phyloP scores from a whole-genome alignment of 805 yeast genomes.

The Zygosaccharomyces gambellarensis region DNA sequence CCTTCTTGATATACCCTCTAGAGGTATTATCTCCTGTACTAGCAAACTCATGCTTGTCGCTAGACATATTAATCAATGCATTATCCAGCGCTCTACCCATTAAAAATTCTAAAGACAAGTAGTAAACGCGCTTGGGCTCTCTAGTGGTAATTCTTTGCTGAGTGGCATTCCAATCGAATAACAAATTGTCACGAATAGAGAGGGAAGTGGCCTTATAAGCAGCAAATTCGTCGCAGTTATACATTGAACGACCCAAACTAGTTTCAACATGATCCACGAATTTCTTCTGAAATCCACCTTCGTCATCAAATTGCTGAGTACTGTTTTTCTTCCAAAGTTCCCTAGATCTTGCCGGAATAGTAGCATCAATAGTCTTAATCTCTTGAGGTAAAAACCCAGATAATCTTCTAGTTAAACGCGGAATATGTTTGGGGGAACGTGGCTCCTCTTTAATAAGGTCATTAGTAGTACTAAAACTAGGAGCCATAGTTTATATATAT shows the following conservation, averaged over 20 bases:
- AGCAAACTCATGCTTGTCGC: slow-evolving; percentile 22
- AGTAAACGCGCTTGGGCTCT: slow-evolving; percentile 82
- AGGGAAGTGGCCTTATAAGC: slow-evolving; percentile 87
- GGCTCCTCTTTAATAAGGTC: slow-evolving; percentile 32
- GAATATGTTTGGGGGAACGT: slow-evolving; percentile 34
- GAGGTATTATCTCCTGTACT: slow-evolving; percentile 16
- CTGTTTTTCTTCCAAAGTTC: slow-evolving; percentile 71
- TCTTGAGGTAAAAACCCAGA: slow-evolving; percentile 92
- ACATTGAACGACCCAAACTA: slow-evolving; percentile 82
- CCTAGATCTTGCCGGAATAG: slow-evolving; percentile 74
- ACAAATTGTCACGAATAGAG: slow-evolving; percentile 71
- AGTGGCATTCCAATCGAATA: slow-evolving; percentile 87
- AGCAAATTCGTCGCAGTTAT: slow-evolving; percentile 87
- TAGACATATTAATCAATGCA: slow-evolving; percentile 76
- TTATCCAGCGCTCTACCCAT: slow-evolving; percentile 96
- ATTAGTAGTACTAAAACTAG: slow-evolving; percentile 22
- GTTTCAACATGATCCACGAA: slow-evolving; percentile 88
- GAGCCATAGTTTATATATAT: slow-evolving; percentile 11
- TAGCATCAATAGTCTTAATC: slow-evolving; percentile 73
- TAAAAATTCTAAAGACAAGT: slow-evolving; percentile 78
- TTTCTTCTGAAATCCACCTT: slow-evolving; percentile 56
- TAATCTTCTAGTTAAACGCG: slow-evolving; percentile 61
- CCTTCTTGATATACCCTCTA: slow-evolving; percentile 52
- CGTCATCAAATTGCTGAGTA: slow-evolving; percentile 44
- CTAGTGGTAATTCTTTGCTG: slow-evolving; percentile 82